These are phyloP conservation scores for Aspergillus terreus DNA, from an alignment of 2,329 filamentous ascomycete genomes.

Conservation along the genomic window DNA sequence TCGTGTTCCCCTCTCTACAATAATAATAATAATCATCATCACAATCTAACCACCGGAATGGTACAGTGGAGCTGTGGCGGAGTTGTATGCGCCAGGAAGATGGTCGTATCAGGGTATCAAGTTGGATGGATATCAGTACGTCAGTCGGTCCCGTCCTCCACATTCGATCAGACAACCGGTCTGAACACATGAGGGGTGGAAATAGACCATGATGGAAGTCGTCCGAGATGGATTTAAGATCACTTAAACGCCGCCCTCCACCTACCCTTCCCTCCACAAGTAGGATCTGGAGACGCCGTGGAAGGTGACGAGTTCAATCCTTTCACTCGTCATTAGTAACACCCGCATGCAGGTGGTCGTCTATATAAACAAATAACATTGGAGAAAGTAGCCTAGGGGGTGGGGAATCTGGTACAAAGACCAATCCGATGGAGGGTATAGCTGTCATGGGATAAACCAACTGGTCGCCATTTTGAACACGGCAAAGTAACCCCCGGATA, in stretches of 20 bases:
- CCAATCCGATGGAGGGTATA: too few relatives aligned
- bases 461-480: conserved; percentile 6
- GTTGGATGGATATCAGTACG: not conserved
- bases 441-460: not conserved
- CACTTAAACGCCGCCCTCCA: not conserved
- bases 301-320: too few relatives aligned
- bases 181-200: too few relatives aligned
- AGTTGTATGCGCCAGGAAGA: not conserved
- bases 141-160: not conserved
- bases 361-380: not conserved
- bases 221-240: not conserved
- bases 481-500: conserved; percentile 11
- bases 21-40: not conserved
- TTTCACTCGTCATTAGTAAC: too few relatives aligned
- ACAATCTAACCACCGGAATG: not conserved
- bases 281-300: not conserved
- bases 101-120: not conserved
- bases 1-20: not conserved
- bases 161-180: too few relatives aligned
- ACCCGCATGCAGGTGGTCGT: not conserved
- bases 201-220: not conserved
- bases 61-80: not conserved
- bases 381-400: not conserved
- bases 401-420: not conserved
- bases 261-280: not conserved